Percentiles rank a stretch among this genome's conserved stretches.
Evolutionary conservation across 768 basidiomycete genomes (phyloP).

Genomic region (Tephrocybe sp.): DNA sequence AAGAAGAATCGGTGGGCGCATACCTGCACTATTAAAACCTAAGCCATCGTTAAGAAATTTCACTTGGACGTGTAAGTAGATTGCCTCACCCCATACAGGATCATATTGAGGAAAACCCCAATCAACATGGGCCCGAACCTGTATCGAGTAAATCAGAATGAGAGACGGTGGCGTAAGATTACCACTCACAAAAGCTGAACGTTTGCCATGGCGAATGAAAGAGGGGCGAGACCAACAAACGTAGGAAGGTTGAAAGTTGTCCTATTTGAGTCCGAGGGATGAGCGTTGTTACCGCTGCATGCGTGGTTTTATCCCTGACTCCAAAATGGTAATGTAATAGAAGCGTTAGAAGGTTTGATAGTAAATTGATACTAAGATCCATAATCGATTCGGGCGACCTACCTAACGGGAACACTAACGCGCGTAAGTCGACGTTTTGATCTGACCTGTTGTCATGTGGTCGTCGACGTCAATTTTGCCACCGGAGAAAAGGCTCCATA

Average conservation of each 20-base stretch:
- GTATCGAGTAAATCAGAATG: not conserved
- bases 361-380: not conserved
- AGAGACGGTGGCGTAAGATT: not conserved
- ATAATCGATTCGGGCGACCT: not conserved
- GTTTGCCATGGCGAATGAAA: not conserved
- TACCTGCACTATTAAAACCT: constrained; percentile 32
- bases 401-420: too few relatives aligned
- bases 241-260: not conserved
- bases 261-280: constrained; percentile 7
- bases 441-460: too few relatives aligned
- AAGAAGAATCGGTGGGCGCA: too few relatives aligned
- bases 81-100: constrained; percentile 8
- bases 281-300: not conserved
- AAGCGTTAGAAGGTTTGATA: constrained; percentile 10
- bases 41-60: not conserved
- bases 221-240: not conserved
- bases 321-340: constrained; percentile 5
- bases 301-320: not conserved
- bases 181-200: not conserved
- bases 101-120: constrained; percentile 4
- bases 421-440: too few relatives aligned
- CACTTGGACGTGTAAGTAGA: not conserved
- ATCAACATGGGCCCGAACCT: constrained; percentile 2
- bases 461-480: too few relatives aligned
- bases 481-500: too few relatives aligned